phyloP scores from a whole-genome alignment of 1,284 basidiomycete species.

The Omphalotus olearius region DNA sequence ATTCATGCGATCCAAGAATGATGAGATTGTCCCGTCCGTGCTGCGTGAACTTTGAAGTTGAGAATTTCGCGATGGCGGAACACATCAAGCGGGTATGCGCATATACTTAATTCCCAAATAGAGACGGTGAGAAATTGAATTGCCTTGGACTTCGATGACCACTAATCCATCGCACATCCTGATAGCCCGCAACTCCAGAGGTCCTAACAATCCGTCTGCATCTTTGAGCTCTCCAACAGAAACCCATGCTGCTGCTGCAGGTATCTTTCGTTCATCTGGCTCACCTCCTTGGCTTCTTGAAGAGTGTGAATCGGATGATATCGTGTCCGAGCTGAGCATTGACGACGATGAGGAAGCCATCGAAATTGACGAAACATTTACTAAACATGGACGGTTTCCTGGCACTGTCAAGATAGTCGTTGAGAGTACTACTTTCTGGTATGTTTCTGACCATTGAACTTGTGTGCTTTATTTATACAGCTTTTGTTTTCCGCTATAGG shows the following conservation, averaged over 20 bases:
- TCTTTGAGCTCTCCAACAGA: conserved; percentile 78
- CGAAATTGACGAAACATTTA: conserved; percentile 72
- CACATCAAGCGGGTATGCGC: too few species aligned
- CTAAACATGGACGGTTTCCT: conserved; percentile 57
- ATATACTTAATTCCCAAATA: too few species aligned
- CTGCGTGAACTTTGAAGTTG: too few species aligned
- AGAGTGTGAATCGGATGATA: conserved; percentile 65
- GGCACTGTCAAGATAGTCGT: conserved; percentile 85
- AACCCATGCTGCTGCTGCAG: conserved; percentile 79
- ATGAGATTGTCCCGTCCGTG: conserved; percentile 3
- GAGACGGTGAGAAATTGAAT: too few species aligned
- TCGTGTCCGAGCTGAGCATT: conserved; percentile 60
- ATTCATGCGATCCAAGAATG: conserved; percentile 17
- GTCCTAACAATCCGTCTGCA: conserved; percentile 66
- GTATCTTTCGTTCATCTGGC: conserved; percentile 73
- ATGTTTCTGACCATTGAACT: conserved; percentile 11
- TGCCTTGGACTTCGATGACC: conserved; percentile 33
- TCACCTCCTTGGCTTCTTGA: conserved; percentile 74
- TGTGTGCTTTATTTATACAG: conserved; percentile 4
- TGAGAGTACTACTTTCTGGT: conserved; percentile 81
- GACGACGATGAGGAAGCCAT: conserved; percentile 66
- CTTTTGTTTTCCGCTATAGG: conserved; percentile 35
- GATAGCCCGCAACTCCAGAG: conserved; percentile 77
- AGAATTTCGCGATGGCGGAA: too few species aligned
- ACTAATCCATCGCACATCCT: conserved; percentile 81